Percentiles rank a stretch among this genome's conserved stretches.
phyloP scores from a whole-genome alignment of 129 eudicot species.

The Chrysanthemum makinoi region DNA sequence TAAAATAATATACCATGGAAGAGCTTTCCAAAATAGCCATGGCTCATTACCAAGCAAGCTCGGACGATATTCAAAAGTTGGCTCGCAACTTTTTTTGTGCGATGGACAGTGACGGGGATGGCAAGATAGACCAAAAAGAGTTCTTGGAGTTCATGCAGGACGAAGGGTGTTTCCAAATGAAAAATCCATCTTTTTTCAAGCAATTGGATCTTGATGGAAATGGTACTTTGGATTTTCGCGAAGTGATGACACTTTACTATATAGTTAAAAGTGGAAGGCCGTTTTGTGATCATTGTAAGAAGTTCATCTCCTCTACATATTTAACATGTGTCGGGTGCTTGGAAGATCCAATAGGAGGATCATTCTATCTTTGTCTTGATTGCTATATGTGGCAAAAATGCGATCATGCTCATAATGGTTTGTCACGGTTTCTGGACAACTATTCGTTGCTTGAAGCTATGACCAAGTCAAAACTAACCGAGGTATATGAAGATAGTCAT shows the following conservation, averaged over 20 bases:
- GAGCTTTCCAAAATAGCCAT: conserved; percentile 38
- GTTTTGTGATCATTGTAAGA: conserved; percentile 37
- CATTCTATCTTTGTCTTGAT: conserved; percentile 26
- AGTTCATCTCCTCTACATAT: conserved; percentile 35
- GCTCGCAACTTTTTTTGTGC: conserved; percentile 43
- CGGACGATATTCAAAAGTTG: conserved; percentile 16
- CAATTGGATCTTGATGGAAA: conserved; percentile 34
- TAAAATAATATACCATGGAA: conserved; percentile 29
- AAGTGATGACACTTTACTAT: conserved; percentile 51
- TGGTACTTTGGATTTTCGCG: conserved; percentile 43
- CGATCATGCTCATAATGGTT: conserved; percentile 25
- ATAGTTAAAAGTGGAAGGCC: conserved; percentile 56
- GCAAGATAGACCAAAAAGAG: conserved; percentile 35
- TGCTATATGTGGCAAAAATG: conserved; percentile 20
- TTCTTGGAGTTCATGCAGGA: conserved; percentile 38
- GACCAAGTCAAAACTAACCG: conserved; percentile 16
- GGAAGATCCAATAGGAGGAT: conserved; percentile 9
- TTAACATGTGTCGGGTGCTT: conserved; percentile 46
- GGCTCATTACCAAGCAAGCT: conserved; percentile 39
- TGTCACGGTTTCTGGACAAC: conserved; percentile 40
- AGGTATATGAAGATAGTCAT: conserved; percentile 18
- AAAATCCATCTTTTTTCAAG: conserved; percentile 24
- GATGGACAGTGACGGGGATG: conserved; percentile 45
- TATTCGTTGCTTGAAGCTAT: conserved; percentile 39
- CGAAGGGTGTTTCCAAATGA: conserved; percentile 37